phyloP scores from a whole-genome alignment of 352 stramenopile species.

The Globisporangium iwayamae region DNA sequence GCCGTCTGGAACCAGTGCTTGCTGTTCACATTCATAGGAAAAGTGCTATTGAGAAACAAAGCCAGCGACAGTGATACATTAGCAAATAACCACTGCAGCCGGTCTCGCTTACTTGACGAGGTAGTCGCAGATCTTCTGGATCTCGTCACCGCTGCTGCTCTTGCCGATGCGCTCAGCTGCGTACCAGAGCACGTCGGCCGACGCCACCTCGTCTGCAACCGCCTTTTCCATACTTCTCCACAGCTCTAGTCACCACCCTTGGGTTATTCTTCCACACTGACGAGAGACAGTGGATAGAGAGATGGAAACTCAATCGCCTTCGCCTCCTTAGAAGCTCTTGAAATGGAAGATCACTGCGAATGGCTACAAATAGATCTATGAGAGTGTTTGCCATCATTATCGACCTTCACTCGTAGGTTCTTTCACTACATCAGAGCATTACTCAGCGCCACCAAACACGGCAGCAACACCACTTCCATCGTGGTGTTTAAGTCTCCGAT shows the following conservation, averaged over 20 bases:
- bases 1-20: conserved; percentile 72
- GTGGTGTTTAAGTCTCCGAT: conserved; percentile 23
- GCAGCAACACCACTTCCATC: not conserved
- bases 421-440: not conserved
- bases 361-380: not conserved
- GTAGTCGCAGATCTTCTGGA: conserved; percentile 59
- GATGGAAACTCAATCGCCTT: not conserved
- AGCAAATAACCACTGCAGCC: not conserved
- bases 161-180: conserved; percentile 58
- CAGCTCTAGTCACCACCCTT: not conserved
- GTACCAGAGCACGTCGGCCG: conserved; percentile 44
- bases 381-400: not conserved
- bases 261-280: no score
- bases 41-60: not conserved
- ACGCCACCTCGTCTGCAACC: conserved; percentile 28
- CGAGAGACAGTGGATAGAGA: not conserved
- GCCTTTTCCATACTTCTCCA: conserved; percentile 6
- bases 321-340: not conserved
- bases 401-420: not conserved
- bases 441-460: not conserved
- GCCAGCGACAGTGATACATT: no score
- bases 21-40: conserved; percentile 15
- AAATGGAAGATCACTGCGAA: not conserved
- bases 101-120: conserved; percentile 39
- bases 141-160: conserved; percentile 34